Evolutionary conservation across 352 stramenopile genomes (phyloP), one percentile per base, ranked within the genome.

Genomic region (Pythium coloratum): DNA sequence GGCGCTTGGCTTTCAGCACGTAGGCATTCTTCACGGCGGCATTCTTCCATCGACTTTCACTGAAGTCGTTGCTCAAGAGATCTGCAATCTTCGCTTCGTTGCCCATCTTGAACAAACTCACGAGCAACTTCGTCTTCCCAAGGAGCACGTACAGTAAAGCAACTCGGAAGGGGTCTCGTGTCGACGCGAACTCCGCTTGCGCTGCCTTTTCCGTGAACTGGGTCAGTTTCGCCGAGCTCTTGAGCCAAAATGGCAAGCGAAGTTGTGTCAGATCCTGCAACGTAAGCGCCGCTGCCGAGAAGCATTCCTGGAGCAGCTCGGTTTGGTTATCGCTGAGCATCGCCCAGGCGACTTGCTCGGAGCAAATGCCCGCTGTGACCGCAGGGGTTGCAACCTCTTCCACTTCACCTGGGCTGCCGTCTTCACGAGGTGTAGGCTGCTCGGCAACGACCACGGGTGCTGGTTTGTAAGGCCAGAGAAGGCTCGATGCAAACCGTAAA

Each of bases 11-110:
- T 62, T 96, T 95, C 18, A 97, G 66, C 36, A 94, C 88, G 62
- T 92, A 96, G 0, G 90, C 90, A 53, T 97, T 97, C 70, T 97
- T 97, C n/a, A 96, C 85, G 14, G 90, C 89, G 10, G 87, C 88
- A 51, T 89, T 94, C 55, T 90, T 88, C 90, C 89, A 96, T 38
- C 87, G 82, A 32, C 77, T 57, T 20, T 97, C 86, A 0, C 72
- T 70, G 68, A 97, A 96, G 60, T 97, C 79, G 60, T 96, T 96
- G 14, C 66, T 73, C 10, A 97, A 33, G 3, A 97, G 70, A 28
- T 96, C 88, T 9, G 68, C 76, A 42, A 96, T 95, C 26, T 89
- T 88, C 5, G 73, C 70, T 60, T 97, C 89, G 33, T 89, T 86
- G 18, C 67, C 76, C 71, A 97, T 86, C 62, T 92, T 92, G 51